Evolutionary conservation across 495 filamentous ascomycete species (phyloP).

Genomic region (Daldinia concentrica): DNA sequence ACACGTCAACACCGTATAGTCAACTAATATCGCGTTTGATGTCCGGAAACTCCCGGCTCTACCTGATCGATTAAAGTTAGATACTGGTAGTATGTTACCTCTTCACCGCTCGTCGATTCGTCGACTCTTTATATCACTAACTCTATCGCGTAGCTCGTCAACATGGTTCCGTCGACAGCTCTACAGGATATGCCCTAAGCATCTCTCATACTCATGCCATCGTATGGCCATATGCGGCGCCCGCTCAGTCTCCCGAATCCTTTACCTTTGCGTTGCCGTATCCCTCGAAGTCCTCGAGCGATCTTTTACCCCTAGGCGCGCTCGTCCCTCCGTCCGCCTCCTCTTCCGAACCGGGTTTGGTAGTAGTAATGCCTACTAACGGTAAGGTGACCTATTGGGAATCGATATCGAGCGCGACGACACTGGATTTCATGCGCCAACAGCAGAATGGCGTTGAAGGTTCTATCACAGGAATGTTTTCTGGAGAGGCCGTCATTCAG

Average conservation of each 20-base stretch:
- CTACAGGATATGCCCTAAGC: conserved; percentile 77
- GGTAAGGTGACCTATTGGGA: conserved; percentile 96
- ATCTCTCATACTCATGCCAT: conserved; percentile 82
- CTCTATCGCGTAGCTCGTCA: conserved; percentile 53
- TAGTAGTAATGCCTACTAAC: conserved; percentile 81
- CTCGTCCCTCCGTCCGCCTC: conserved; percentile 78
- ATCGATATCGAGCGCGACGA: conserved; percentile 82
- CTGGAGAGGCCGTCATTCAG: conserved; percentile 78
- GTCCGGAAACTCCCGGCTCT: conserved; percentile 85
- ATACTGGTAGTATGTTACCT: conserved; percentile 63
- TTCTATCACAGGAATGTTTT: conserved; percentile 72
- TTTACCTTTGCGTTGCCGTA: conserved; percentile 80
- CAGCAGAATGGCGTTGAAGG: conserved; percentile 81
- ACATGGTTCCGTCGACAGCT: conserved; percentile 70
- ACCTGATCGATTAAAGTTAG: conserved; percentile 74
- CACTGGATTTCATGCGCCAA: conserved; percentile 76
- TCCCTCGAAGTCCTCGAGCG: conserved; percentile 67
- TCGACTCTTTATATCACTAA: conserved; percentile 41
- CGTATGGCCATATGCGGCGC: conserved; percentile 85
- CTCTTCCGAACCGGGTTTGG: conserved; percentile 79
- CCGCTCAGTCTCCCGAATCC: conserved; percentile 70
- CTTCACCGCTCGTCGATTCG: conserved; percentile 42
- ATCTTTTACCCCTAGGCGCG: conserved; percentile 79
- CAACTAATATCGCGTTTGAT: conserved; percentile 84
- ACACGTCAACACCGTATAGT: conserved; percentile 60